Evolutionary conservation across 768 basidiomycete genomes (phyloP).

Genomic region (Mycena maculata): DNA sequence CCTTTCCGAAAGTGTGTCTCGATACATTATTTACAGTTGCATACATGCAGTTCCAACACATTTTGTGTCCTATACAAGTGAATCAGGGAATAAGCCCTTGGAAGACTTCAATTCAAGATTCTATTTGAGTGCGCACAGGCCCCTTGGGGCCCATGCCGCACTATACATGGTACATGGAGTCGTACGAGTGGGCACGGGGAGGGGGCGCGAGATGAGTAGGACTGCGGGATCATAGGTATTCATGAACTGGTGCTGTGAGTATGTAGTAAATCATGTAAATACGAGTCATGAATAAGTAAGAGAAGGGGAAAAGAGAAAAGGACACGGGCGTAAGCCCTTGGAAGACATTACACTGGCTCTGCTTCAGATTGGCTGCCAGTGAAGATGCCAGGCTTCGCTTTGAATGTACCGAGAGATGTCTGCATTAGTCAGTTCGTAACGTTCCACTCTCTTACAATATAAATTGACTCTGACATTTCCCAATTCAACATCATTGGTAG

Average conservation of each 20-base stretch:
- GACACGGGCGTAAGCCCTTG: no score
- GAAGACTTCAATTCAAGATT: no score
- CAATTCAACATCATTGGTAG: conserved; percentile 6
- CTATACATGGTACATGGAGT: no score
- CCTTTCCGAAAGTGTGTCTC: neutral
- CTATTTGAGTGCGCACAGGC: no score
- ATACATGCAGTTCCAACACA: neutral
- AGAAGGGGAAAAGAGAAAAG: no score
- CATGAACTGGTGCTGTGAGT: no score
- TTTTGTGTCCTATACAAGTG: neutral
- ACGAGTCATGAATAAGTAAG: no score
- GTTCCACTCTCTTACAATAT: neutral
- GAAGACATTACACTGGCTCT: conserved; percentile 2
- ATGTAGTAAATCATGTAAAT: no score
- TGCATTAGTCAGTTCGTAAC: neutral
- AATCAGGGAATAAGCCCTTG: neutral
- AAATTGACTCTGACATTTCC: neutral
- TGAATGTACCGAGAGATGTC: conserved; percentile 2
- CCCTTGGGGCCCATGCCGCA: no score
- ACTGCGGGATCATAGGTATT: no score
- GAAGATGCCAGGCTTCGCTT: conserved; percentile 1
- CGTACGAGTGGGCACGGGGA: no score
- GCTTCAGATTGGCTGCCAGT: conserved; percentile 1
- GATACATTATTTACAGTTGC: neutral
- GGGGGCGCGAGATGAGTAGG: no score